Base-by-base conservation (phyloP, 2,329 filamentous ascomycete species). In the Hirsutella thompsonii region DNA sequence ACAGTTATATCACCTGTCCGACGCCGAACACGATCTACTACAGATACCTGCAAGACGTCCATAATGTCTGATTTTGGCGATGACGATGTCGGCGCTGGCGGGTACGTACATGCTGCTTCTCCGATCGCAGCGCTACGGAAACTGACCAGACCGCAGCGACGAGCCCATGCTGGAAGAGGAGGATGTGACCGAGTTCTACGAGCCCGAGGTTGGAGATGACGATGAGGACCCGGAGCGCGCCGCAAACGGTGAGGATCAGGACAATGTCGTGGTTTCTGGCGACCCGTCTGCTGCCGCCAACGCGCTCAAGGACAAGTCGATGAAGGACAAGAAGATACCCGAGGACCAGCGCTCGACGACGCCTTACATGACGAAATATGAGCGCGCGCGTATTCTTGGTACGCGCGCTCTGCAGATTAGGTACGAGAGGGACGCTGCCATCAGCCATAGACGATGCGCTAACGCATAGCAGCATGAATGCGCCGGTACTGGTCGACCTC, bases 301-400 rank as follows among this genome's bases (percentile, higher is more conserved):
- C 55, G 64, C 64, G 42, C 60, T 64, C 44, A 74, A 71, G 57
- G 63, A 75, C 40, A 74, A 73, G 56, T 68, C 69, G 38, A 66
- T 72, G 55, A 79, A 79, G 57, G 76, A 89, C 65, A 95, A 93
- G 75, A 93, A 87, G 67, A 90, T 98, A 38, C 76, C 88, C 42
- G 84, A 86, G 51, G 84, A 89, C 50, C 77, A 94, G 64, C 79
- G 92, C 53, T 83, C 78, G 20, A 98, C 92, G 8, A 98, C 92
- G 21, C 92, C 90, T 2, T 98, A 95, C 67, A 94, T 98, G 90
- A 98, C 92, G 51, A 98, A 98, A 69, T 98, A 98, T 66, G 92
- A 98, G 72, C 78, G 81, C 53, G 92, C 92, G 47, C 80, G 92
- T 57, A 90, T 98, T 44, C 67, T 98, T 48, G 92, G 92, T 37